phyloP scores from a whole-genome alignment of 305 asterid genomes.

The Andrographis paniculata region DNA sequence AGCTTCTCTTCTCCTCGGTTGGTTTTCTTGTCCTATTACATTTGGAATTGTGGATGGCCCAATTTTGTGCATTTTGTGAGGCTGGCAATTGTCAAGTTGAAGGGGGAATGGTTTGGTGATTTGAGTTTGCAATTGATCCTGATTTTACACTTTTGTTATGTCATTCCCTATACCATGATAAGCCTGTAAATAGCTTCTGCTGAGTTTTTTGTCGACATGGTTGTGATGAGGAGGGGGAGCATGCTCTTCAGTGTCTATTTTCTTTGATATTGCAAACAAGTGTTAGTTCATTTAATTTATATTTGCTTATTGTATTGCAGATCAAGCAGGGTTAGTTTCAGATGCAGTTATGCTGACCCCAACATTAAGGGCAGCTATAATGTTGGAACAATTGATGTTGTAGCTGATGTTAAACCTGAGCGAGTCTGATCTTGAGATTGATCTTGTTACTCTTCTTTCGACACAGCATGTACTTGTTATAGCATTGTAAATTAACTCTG shows the following conservation, averaged over 20 bases:
- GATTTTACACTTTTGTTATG: too few relatives aligned
- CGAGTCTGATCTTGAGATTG: constrained; percentile 36
- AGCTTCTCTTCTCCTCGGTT: constrained; percentile 36
- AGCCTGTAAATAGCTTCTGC: too few relatives aligned
- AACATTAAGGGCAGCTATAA: constrained; percentile 29
- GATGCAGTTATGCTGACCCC: constrained; percentile 58
- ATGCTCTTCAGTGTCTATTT: neutral
- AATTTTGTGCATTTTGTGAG: neutral
- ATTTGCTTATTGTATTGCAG: constrained; percentile 22
- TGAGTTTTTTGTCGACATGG: too few relatives aligned
- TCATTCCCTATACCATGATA: too few relatives aligned
- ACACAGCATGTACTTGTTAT: constrained; percentile 16
- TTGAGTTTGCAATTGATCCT: too few relatives aligned
- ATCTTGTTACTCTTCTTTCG: constrained; percentile 2
- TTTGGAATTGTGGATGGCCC: neutral
- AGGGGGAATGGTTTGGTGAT: neutral
- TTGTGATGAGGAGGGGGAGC: too few relatives aligned
- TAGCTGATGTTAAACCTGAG: constrained; percentile 83
- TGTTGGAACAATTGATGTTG: constrained; percentile 62
- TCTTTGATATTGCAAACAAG: neutral
- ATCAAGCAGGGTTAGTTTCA: constrained; percentile 38
- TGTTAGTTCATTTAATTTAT: constrained; percentile 3
- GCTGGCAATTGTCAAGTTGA: neutral
- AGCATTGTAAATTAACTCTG: constrained; percentile 15
- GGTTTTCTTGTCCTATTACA: constrained; percentile 7